phyloP scores from a whole-genome alignment of 2,329 filamentous ascomycete genomes.

The Exophiala aquamarina region DNA sequence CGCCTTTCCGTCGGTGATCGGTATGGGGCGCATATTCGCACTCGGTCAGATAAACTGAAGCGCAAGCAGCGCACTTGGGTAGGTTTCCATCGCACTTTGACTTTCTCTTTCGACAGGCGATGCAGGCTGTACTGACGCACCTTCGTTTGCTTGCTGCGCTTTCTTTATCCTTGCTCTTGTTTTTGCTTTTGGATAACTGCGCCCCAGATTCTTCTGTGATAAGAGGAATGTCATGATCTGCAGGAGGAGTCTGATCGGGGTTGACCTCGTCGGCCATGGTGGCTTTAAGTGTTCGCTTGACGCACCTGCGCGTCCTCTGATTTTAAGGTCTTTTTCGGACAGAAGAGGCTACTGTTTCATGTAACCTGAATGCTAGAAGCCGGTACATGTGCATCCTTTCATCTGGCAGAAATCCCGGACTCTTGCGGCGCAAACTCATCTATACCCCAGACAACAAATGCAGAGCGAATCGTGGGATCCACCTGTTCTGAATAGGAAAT shows the following conservation, averaged over 20 bases:
- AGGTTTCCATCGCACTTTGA: constrained; percentile 90
- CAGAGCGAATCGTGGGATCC: too few relatives aligned
- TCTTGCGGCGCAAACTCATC: too few relatives aligned
- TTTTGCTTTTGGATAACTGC: constrained; percentile 31
- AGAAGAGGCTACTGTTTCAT: too few relatives aligned
- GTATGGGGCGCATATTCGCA: constrained; percentile 96
- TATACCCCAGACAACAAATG: too few relatives aligned
- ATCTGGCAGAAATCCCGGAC: too few relatives aligned
- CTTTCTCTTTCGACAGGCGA: constrained; percentile 76
- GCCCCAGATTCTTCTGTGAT: constrained; percentile 2
- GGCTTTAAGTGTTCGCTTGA: too few relatives aligned
- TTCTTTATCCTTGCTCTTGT: constrained; percentile 30
- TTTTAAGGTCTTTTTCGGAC: too few relatives aligned
- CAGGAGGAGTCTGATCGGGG: not conserved
- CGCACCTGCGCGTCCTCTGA: too few relatives aligned
- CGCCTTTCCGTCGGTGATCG: constrained; percentile 92
- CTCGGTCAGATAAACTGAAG: constrained; percentile 75
- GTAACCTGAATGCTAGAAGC: too few relatives aligned
- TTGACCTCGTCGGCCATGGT: not conserved
- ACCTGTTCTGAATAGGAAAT: too few relatives aligned
- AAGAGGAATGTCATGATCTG: not conserved
- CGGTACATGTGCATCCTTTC: too few relatives aligned
- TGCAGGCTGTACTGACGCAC: constrained; percentile 81
- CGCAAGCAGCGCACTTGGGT: constrained; percentile 92
- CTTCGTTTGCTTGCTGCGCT: constrained; percentile 58